Evolutionary conservation across 306 rosid species (phyloP).

Genomic region (Vachellia pachyceras): DNA sequence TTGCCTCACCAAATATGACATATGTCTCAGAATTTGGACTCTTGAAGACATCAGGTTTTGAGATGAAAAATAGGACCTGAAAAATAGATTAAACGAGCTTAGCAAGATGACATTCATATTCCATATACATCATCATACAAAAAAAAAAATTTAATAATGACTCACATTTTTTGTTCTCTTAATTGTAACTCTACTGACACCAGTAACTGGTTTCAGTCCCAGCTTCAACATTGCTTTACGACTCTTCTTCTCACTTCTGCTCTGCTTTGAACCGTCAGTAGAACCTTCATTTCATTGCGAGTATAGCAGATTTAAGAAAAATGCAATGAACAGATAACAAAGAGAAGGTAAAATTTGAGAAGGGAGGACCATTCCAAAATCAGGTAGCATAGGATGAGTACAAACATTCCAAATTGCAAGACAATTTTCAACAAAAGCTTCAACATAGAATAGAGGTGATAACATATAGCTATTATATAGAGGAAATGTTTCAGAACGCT

Average conservation of each 20-base stretch:
- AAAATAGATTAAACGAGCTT: conserved; percentile 20
- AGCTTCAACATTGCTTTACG: conserved; percentile 97
- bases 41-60: conserved; percentile 93
- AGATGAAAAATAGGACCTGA: conserved; percentile 82
- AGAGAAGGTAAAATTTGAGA: neutral
- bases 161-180: conserved; percentile 84
- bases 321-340: neutral
- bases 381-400: neutral
- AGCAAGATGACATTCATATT: neutral
- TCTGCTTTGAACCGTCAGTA: conserved; percentile 83
- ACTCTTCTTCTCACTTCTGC: conserved; percentile 98
- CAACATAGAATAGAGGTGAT: neutral
- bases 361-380: neutral
- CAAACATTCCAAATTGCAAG: neutral
- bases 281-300: conserved; percentile 54
- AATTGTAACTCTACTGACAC: conserved; percentile 92
- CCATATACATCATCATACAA: neutral
- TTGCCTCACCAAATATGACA: conserved; percentile 84
- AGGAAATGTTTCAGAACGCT: neutral
- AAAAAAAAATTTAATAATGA: neutral
- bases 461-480: neutral
- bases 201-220: conserved; percentile 84
- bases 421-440: neutral
- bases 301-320: neutral
- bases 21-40: conserved; percentile 88